These are phyloP conservation scores for Colletotrichum liaoningense DNA, from an alignment of 2,329 filamentous ascomycete species.

Conservation along the genomic window DNA sequence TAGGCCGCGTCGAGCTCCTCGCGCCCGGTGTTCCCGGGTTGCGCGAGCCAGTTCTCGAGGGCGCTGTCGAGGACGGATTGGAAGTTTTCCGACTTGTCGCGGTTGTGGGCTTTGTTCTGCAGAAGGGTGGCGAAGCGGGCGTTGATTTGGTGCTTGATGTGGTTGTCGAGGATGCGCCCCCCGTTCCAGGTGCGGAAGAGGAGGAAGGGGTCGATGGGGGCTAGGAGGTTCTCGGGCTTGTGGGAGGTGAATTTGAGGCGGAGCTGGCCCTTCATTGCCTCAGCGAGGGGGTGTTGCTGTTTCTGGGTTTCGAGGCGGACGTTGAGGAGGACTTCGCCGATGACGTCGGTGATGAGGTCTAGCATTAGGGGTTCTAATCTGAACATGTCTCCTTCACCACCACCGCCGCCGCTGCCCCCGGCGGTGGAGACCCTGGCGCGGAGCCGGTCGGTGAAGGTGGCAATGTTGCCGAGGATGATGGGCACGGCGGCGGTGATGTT, in stretches of 20 bases:
- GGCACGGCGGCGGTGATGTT: slow-evolving; percentile 46
- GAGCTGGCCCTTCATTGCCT: slow-evolving; percentile 41
- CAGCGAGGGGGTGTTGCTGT: slow-evolving; percentile 43
- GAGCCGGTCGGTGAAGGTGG: slow-evolving; percentile 42
- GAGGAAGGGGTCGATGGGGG: slow-evolving; percentile 42
- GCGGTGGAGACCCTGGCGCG: slow-evolving; percentile 35
- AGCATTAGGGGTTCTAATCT: slow-evolving; percentile 42
- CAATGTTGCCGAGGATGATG: slow-evolving; percentile 42
- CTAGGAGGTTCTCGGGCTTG: slow-evolving; percentile 37
- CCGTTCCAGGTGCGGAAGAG: slow-evolving; percentile 46
- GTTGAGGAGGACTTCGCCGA: slow-evolving; percentile 45
- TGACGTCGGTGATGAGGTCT: slow-evolving; percentile 47
- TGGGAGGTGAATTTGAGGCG: slow-evolving; percentile 33
- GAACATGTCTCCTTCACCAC: slow-evolving; percentile 28
- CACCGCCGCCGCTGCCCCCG: too few relatives aligned
- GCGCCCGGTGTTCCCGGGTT: slow-evolving; percentile 38
- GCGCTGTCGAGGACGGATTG: slow-evolving; percentile 46
- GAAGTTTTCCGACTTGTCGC: slow-evolving; percentile 28
- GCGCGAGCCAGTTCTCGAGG: slow-evolving; percentile 44
- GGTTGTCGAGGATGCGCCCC: slow-evolving; percentile 41
- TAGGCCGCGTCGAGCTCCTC: slow-evolving; percentile 40
- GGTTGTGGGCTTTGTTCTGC: slow-evolving; percentile 37
- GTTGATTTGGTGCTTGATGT: slow-evolving; percentile 43
- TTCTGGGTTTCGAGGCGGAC: slow-evolving; percentile 45
- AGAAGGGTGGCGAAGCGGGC: slow-evolving; percentile 39